Percentiles rank a stretch among this genome's conserved stretches.
These are phyloP conservation scores for Mortierella claussenii DNA, from an alignment of 192 early-diverging fungal species.

Conservation along the genomic window DNA sequence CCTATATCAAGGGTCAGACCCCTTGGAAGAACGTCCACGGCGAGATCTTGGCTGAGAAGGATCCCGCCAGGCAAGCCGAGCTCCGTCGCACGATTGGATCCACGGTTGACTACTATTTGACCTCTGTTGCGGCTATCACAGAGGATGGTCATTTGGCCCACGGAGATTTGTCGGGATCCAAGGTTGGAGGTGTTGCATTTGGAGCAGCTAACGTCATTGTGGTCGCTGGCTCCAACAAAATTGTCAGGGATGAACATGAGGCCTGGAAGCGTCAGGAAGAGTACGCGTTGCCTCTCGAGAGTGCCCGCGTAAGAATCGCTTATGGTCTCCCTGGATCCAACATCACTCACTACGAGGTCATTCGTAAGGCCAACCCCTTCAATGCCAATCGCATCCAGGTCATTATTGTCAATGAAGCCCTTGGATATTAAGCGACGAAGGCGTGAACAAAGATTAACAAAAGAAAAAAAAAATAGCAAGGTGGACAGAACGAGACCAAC, in stretches of 20 bases:
- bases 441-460: neutral
- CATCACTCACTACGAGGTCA: slow-evolving; percentile 38
- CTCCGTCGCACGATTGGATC: slow-evolving; percentile 46
- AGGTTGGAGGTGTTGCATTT: slow-evolving; percentile 48
- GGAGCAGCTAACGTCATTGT: slow-evolving; percentile 40
- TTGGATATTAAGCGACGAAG: slow-evolving; percentile 53
- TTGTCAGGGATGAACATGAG: slow-evolving; percentile 52
- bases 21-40: slow-evolving; percentile 52
- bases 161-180: slow-evolving; percentile 50
- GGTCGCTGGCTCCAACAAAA: slow-evolving; percentile 55
- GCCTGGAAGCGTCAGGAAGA: slow-evolving; percentile 42
- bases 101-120: slow-evolving; percentile 55
- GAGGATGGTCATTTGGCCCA: slow-evolving; percentile 42
- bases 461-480: too few species aligned
- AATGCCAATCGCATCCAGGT: slow-evolving; percentile 32
- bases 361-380: slow-evolving; percentile 28
- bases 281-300: slow-evolving; percentile 33
- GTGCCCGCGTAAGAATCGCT: slow-evolving; percentile 49
- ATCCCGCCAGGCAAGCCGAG: slow-evolving; percentile 44
- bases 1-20: slow-evolving; percentile 55
- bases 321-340: slow-evolving; percentile 44
- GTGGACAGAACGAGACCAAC: neutral
- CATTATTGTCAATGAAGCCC: slow-evolving; percentile 53
- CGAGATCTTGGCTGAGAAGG: slow-evolving; percentile 39
- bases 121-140: slow-evolving; percentile 49